phyloP scores from a whole-genome alignment of 2,329 filamentous ascomycete genomes.

The Conoideocrella luteorostrata region DNA sequence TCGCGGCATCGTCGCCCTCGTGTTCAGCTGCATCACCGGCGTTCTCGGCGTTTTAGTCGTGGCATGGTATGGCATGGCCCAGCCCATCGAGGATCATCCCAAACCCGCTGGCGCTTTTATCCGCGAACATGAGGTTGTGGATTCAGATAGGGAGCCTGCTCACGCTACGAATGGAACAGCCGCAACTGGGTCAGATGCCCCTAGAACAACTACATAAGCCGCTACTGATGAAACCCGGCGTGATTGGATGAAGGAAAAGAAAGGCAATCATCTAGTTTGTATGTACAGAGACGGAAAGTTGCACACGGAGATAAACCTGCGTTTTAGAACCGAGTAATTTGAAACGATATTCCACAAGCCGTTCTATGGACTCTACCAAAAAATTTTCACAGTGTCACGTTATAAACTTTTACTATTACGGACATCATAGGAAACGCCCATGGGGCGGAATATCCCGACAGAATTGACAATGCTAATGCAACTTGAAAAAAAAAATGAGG shows the following conservation, averaged over 20 bases:
- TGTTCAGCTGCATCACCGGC: conserved; percentile 64
- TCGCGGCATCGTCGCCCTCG: conserved; percentile 65
- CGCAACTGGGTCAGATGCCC: neutral
- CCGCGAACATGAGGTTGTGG: conserved; percentile 1
- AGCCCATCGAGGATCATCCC: conserved; percentile 12
- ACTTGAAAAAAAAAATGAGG: neutral
- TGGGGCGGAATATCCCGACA: too few species aligned
- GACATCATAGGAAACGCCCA: too few species aligned
- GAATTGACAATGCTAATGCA: too few species aligned
- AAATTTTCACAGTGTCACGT: too few species aligned
- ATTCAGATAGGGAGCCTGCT: neutral
- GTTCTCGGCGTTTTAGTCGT: conserved; percentile 63
- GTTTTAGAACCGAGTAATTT: too few species aligned
- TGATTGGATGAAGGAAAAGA: too few species aligned
- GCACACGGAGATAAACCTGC: too few species aligned
- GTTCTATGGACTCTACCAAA: too few species aligned
- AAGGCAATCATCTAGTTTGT: too few species aligned
- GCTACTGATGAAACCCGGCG: too few species aligned
- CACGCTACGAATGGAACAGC: neutral
- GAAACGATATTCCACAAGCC: too few species aligned
- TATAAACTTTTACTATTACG: neutral
- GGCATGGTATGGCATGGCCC: conserved; percentile 52
- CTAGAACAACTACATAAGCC: neutral
- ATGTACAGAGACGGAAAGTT: too few species aligned
- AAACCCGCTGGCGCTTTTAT: conserved; percentile 6